A percentile compares a stretch with the other conserved stretches of the same genome.
phyloP scores from a whole-genome alignment of 2,329 filamentous ascomycete species.

The Colletotrichum sp. region DNA sequence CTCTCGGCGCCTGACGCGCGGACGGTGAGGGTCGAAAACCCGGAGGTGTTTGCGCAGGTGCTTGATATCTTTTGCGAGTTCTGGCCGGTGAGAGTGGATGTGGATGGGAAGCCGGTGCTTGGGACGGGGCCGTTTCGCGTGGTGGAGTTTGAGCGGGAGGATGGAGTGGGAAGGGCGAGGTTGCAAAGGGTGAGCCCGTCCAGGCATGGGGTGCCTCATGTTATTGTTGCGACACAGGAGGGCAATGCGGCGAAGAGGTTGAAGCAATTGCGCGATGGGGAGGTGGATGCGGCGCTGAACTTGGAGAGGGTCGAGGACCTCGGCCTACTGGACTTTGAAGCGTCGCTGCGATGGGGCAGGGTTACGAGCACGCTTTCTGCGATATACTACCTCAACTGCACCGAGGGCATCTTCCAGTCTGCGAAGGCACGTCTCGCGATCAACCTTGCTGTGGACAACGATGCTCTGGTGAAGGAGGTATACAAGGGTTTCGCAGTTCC shows the following conservation, averaged over 20 bases:
- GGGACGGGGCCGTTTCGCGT: conserved; percentile 1
- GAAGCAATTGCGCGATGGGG: neutral
- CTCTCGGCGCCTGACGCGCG: neutral
- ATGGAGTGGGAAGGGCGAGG: neutral
- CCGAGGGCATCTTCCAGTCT: neutral
- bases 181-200: neutral
- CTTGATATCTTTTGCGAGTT: conserved; percentile 5
- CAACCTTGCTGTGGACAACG: neutral
- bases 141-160: neutral
- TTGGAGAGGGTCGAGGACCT: neutral
- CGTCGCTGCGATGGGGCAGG: neutral
- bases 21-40: neutral
- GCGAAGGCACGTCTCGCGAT: neutral
- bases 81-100: neutral
- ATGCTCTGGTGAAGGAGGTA: neutral
- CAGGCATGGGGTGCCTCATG: neutral
- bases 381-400: conserved; percentile 10
- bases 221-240: neutral
- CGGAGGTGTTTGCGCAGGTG: neutral
- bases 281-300: neutral
- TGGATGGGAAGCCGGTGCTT: neutral
- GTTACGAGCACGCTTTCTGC: neutral
- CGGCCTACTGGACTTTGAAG: neutral
- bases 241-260: neutral
- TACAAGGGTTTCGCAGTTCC: neutral